Conservation (phyloP, 2,329 filamentous ascomycete species). For the Colletotrichum musae region DNA sequence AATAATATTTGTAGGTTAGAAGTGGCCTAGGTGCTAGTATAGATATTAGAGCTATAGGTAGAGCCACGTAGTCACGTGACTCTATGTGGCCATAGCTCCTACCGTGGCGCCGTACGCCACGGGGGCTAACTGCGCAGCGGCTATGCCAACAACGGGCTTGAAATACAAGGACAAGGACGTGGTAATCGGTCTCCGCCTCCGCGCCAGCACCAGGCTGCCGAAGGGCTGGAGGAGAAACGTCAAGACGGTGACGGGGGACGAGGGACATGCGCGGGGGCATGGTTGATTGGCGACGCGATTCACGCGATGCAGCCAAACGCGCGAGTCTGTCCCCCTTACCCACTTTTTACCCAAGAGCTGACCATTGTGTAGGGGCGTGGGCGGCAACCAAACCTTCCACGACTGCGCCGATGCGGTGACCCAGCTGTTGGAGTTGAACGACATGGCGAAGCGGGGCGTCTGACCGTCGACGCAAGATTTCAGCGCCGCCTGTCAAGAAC, state of each 20-base stretch:
- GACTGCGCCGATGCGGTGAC: constrained; percentile 20
- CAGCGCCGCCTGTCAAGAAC: not conserved
- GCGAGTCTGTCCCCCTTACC: not conserved
- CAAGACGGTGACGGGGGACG: not conserved
- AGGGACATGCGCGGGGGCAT: constrained; percentile 15
- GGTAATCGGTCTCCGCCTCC: not conserved
- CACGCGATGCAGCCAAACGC: constrained; percentile 31
- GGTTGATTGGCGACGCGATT: constrained; percentile 17
- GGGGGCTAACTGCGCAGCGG: no score
- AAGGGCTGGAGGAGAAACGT: not conserved
- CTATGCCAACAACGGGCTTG: no score
- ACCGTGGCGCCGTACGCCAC: no score
- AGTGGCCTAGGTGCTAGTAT: no score
- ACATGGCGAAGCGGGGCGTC: not conserved
- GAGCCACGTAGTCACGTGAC: no score
- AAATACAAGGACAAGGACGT: constrained; percentile 5
- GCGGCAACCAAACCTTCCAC: constrained; percentile 19
- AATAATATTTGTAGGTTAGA: no score
- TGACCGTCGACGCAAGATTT: not conserved
- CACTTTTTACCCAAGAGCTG: not conserved
- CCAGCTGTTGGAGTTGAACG: constrained; percentile 4
- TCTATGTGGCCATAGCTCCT: no score
- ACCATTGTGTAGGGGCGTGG: constrained; percentile 17
- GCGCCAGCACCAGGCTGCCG: constrained; percentile 6
- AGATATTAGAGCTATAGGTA: no score